phyloP scores from a whole-genome alignment of 2,329 filamentous ascomycete genomes.

The Ceratocystis cacaofunesta region DNA sequence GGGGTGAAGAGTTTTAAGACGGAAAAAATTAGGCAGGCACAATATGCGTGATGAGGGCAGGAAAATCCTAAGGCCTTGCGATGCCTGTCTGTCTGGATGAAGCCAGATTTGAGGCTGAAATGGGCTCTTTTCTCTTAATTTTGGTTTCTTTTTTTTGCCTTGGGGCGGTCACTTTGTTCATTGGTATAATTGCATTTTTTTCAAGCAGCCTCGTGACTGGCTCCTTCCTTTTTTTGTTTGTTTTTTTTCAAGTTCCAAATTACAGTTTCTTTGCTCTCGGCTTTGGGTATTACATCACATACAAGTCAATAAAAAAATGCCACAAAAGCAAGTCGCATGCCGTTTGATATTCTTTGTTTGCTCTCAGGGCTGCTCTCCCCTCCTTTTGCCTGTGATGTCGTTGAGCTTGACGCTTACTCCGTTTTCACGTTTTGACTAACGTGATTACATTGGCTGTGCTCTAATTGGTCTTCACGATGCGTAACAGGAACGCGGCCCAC shows the following conservation, averaged over 20 bases:
- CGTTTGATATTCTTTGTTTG: neutral
- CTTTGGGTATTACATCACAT: neutral
- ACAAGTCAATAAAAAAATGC: neutral
- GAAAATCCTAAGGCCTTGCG: neutral
- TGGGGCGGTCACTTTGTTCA: neutral
- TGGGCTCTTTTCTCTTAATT: neutral
- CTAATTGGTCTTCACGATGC: constrained; percentile 2
- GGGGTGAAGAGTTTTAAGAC: neutral
- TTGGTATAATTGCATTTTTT: neutral
- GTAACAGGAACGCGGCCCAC: neutral
- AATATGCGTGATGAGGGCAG: neutral
- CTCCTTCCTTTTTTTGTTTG: neutral
- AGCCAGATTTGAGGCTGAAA: neutral
- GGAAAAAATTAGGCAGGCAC: neutral
- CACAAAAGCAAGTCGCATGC: neutral
- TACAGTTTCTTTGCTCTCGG: neutral
- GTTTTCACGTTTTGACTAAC: neutral
- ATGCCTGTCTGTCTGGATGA: neutral
- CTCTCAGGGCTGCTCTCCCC: neutral
- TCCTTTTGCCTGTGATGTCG: neutral
- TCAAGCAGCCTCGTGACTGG: neutral
- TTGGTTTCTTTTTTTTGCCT: neutral
- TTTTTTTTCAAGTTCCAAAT: neutral
- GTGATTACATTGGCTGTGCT: constrained; percentile 1
- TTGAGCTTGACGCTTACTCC: neutral